Percentiles rank a stretch among this genome's conserved stretches.
These are phyloP conservation scores for Rutstroemia sp. DNA, from an alignment of 2,329 filamentous ascomycete species.

Conservation along the genomic window DNA sequence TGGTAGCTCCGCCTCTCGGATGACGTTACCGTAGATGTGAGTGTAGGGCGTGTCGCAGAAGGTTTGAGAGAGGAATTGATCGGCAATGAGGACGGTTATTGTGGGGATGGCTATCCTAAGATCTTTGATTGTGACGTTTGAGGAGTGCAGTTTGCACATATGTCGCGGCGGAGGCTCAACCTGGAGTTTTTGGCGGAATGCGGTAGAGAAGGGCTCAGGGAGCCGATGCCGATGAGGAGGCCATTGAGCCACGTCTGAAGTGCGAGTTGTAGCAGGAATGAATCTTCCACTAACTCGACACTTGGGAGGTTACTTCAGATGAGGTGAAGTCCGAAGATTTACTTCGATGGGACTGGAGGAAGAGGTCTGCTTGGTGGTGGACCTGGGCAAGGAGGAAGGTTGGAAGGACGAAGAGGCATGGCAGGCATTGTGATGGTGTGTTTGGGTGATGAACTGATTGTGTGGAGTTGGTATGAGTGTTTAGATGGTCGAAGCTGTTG, in stretches of 20 bases:
- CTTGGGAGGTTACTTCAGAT: not conserved
- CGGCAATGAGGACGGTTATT: too few species aligned
- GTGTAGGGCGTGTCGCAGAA: too few species aligned
- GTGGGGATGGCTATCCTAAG: too few species aligned
- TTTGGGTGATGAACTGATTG: not conserved
- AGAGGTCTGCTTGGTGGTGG: constrained; percentile 56
- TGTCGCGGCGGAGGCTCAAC: not conserved
- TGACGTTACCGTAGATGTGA: too few species aligned
- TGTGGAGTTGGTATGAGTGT: not conserved
- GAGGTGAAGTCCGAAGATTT: constrained; percentile 2
- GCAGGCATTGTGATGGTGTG: constrained; percentile 38
- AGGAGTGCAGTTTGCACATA: not conserved
- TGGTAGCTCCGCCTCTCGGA: not conserved
- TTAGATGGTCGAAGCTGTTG: constrained; percentile 5
- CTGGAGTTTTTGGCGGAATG: not conserved
- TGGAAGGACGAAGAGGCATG: constrained; percentile 41
- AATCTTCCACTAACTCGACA: not conserved
- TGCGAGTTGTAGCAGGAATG: not conserved
- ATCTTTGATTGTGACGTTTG: not conserved
- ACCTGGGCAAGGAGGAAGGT: constrained; percentile 58
- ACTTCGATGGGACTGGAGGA: constrained; percentile 52
- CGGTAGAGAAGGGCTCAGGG: not conserved
- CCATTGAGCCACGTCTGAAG: not conserved
- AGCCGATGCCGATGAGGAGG: not conserved
- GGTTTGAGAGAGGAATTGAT: too few species aligned